Conservation (phyloP, 2,329 filamentous ascomycete species). For the Ceratocystis lukuohia region DNA sequence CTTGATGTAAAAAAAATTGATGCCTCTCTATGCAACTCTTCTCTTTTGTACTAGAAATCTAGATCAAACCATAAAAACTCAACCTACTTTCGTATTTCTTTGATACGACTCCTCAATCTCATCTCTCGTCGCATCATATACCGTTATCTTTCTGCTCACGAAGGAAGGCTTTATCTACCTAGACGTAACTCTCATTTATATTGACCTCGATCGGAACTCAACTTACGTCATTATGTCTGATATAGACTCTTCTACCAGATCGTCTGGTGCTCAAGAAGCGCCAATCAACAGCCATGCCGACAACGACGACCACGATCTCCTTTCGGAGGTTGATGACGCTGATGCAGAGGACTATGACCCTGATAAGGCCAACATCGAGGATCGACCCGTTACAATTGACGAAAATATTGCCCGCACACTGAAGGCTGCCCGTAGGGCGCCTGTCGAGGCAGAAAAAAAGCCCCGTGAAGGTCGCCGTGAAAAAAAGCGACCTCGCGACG, state of each 20-base stretch:
- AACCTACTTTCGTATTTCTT: no score
- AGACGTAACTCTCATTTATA: neutral
- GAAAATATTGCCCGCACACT: constrained; percentile 50
- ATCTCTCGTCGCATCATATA: no score
- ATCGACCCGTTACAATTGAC: constrained; percentile 53
- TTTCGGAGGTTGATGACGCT: constrained; percentile 57
- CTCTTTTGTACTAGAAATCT: no score
- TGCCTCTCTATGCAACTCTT: no score
- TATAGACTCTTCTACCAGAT: constrained; percentile 31
- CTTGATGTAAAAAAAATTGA: no score
- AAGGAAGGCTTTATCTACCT: neutral
- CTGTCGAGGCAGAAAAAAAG: constrained; percentile 54
- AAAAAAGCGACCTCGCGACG: constrained; percentile 44
- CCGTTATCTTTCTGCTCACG: no score
- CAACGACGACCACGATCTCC: constrained; percentile 43
- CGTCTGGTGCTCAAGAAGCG: constrained; percentile 23
- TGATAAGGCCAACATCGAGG: constrained; percentile 47
- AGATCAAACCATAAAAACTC: no score
- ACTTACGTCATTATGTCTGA: constrained; percentile 32
- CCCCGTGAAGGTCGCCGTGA: constrained; percentile 60
- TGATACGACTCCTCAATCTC: no score
- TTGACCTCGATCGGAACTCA: neutral
- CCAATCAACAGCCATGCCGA: neutral
- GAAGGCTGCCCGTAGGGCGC: constrained; percentile 53
- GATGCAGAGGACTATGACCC: constrained; percentile 59